Evolutionary conservation across 805 yeast genomes (phyloP).

Genomic region (Ogataea ganodermae): DNA sequence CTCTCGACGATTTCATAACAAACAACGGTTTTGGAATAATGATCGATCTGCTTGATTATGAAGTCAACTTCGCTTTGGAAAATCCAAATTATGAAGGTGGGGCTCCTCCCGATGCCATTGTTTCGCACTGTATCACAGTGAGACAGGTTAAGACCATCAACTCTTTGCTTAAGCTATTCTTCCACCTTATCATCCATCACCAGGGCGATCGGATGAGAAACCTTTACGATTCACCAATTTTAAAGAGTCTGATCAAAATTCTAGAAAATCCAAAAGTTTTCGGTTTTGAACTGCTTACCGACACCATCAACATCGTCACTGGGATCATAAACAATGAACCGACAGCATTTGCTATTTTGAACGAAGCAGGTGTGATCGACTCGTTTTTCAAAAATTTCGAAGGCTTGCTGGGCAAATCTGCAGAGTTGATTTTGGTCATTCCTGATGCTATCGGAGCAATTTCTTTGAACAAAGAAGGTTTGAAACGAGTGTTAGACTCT

Average conservation of each 20-base stretch:
- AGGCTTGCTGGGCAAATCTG: slow-evolving; percentile 54
- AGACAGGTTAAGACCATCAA: slow-evolving; percentile 62
- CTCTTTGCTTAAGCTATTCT: slow-evolving; percentile 61
- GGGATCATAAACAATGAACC: slow-evolving; percentile 87
- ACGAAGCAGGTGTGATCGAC: slow-evolving; percentile 75
- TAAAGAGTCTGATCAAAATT: slow-evolving; percentile 60
- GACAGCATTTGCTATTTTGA: slow-evolving; percentile 77
- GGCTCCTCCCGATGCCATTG: slow-evolving; percentile 53
- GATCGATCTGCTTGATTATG: slow-evolving; percentile 60
- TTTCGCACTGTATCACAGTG: slow-evolving; percentile 53
- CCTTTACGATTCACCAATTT: slow-evolving; percentile 80
- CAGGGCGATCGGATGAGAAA: slow-evolving; percentile 84
- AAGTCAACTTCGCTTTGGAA: slow-evolving; percentile 62
- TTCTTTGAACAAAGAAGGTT: slow-evolving; percentile 73
- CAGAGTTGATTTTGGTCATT: slow-evolving; percentile 58
- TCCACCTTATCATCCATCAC: slow-evolving; percentile 66
- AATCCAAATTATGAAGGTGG: slow-evolving; percentile 59
- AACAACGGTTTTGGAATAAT: slow-evolving; percentile 65
- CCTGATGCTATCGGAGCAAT: slow-evolving; percentile 83
- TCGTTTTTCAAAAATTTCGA: slow-evolving; percentile 60
- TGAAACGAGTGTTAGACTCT: slow-evolving; percentile 51
- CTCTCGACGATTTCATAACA: slow-evolving; percentile 63
- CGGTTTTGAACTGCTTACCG: slow-evolving; percentile 65
- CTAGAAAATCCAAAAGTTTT: slow-evolving; percentile 57
- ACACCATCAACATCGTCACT: slow-evolving; percentile 63